Evolutionary conservation across 2,329 filamentous ascomycete genomes (phyloP), one percentile per base, ranked within the genome.

Genomic region (Exophiala phaeomuriformis): DNA sequence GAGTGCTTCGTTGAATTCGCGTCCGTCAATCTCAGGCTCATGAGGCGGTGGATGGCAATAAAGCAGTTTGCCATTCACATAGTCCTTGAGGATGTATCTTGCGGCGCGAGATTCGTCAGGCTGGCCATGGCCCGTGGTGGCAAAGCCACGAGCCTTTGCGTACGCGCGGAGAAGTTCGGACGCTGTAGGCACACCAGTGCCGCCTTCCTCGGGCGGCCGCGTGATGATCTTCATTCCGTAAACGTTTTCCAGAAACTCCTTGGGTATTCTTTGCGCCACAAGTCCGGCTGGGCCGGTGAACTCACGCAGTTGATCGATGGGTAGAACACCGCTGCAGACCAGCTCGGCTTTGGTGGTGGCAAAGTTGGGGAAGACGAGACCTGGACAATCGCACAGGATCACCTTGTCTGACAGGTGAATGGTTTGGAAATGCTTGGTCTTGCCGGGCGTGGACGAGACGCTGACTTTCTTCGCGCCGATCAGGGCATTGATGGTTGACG

Each of bases 371-470:
- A 98, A 97, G 1, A 98, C 94, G 19, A 98, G 84, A 84, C 93
- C 93, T 6, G 93, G 93, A 67, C 93, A 98, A 83, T 98, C 93
- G 71, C 93, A 97, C 4, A 98, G 81, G 44, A 97, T 80, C 58
- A 98, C 89, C 55, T 84, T 82, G 1, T 93, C 86, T 55, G 87
- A 93, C 32, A 98, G 81, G 68, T 96, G 90, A 55, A 98, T 93
- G 1, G 93, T 98, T 71, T 98, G 93, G 75, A 98, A 98, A 66
- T 98, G 93, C 75, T 98, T 98, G 9, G 93, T 98, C 75, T 98
- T 98, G 68, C 93, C 93, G 3, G 93, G 93, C 1, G 93, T 98
- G 9, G 91, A 86, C 10, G 93, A 98, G 37, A 98, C 94, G 0
- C 91, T 97, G 4, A 98, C 93, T 74, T 97, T 98, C 76, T 97